Evolutionary conservation across 2,329 filamentous ascomycete species (phyloP), one percentile per base, ranked within the genome.

Genomic region (Thelonectria discophora): DNA sequence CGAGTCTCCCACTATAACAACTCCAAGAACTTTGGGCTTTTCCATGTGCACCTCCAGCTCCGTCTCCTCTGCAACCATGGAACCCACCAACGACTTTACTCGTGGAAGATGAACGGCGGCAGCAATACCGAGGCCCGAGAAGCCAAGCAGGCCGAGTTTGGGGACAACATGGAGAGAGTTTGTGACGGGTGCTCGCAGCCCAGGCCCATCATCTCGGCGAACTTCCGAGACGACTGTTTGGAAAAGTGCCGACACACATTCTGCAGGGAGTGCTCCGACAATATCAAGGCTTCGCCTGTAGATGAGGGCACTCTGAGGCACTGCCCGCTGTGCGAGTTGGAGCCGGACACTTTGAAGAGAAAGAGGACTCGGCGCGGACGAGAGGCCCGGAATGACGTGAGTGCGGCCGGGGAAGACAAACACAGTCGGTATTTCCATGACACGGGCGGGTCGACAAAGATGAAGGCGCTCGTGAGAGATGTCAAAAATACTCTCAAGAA

Each of bases 51-150:
- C 11, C 69, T 84, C 0, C 80, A 83, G 59, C 67, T 84, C 12
- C 76, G 81, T 0, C 78, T 82, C 6, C 62, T 84, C 1, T 83
- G 81, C 67, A 84, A 84, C 56, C 81, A 83, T 61, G 82, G 81
- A 1, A 84, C 82, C 0, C 81, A 75, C 64, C 81, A 83, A 61
- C 76, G 80, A 37, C 72, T 67, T 0, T 80, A 81, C 46, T 79
- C 78, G 1, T 83, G 80, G 80, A 70, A 70, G 43, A 74, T 72
- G 24, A 72, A 73, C 3, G 74, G 48, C 3, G 74, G 46, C 3
- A 53, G 48, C 12, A 42, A 15, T 11, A 1, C 13, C 1, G 56
- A 81, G n/a, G 77, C 77, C 40, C 66, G 69, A 55, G 72, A 77
- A 46, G 72, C 70, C 6, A 37, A 67, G 11, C 51, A 70, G 10